Evolutionary conservation across 108 stramenopile genomes (phyloP).

Genomic region (Bacterosira constricta): DNA sequence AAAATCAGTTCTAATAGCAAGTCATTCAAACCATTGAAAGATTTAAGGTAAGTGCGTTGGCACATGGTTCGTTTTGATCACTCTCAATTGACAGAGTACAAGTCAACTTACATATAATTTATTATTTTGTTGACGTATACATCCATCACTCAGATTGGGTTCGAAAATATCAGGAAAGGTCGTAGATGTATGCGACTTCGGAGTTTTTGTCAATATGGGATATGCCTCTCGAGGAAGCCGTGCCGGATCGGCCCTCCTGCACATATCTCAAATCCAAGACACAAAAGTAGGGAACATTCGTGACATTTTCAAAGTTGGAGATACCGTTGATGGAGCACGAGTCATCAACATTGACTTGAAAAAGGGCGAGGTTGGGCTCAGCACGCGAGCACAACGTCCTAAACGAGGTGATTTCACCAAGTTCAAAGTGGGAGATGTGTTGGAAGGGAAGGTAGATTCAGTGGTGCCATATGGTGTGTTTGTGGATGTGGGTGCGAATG

Average conservation of each 20-base stretch:
- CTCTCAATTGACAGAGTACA: not conserved
- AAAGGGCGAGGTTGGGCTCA: conserved; percentile 44
- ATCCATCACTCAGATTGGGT: conserved; percentile 36
- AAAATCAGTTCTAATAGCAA: not conserved
- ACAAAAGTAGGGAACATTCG: conserved; percentile 24
- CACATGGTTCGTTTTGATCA: not conserved
- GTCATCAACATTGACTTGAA: conserved; percentile 32
- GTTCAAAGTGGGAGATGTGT: conserved; percentile 36
- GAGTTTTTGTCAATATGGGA: conserved; percentile 46
- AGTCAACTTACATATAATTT: not conserved
- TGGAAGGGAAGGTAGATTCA: conserved; percentile 30
- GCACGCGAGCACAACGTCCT: conserved; percentile 26
- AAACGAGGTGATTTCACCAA: conserved; percentile 25
- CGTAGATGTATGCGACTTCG: conserved; percentile 39
- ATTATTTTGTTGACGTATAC: not conserved
- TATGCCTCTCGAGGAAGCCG: conserved; percentile 39
- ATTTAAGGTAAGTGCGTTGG: conserved; percentile 6
- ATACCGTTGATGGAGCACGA: conserved; percentile 25
- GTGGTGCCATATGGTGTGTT: conserved; percentile 45
- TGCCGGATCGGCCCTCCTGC: conserved; percentile 44
- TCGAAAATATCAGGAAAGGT: conserved; percentile 36
- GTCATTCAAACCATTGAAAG: conserved; percentile 36
- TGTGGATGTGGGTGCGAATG: conserved; percentile 41
- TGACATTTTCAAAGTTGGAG: conserved; percentile 27
- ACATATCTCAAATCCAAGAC: conserved; percentile 49